These are phyloP conservation scores for Lyophyllum semitale DNA, from an alignment of 768 basidiomycete genomes.

Conservation along the genomic window DNA sequence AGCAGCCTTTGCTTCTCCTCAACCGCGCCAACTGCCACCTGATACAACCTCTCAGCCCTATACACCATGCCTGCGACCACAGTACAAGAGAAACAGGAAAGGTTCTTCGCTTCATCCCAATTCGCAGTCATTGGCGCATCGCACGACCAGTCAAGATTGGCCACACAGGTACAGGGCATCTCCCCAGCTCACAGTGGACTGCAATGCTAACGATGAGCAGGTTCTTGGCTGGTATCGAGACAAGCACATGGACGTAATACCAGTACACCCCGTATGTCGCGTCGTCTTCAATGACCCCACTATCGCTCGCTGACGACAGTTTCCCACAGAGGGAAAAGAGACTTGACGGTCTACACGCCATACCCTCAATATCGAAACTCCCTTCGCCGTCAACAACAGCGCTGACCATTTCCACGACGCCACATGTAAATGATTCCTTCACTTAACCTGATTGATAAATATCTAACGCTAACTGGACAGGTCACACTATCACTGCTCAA, in stretches of 20 bases:
- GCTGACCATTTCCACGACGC: constrained; percentile 14
- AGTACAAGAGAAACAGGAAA: constrained; percentile 13
- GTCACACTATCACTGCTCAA: constrained; percentile 21
- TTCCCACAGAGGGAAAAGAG: constrained; percentile 11
- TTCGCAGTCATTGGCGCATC: constrained; percentile 23
- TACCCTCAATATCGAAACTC: constrained; percentile 19
- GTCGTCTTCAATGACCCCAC: not conserved
- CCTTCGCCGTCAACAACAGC: constrained; percentile 19
- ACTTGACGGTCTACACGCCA: constrained; percentile 13
- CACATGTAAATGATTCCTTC: constrained; percentile 9
- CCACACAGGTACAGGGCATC: constrained; percentile 13
- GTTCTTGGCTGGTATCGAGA: constrained; percentile 19
- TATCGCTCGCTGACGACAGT: not conserved
- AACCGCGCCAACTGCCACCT: not conserved
- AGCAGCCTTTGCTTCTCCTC: not conserved
- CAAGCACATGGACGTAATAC: constrained; percentile 20
- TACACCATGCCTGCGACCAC: constrained; percentile 5
- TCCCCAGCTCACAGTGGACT: no score
- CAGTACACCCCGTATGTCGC: constrained; percentile 15
- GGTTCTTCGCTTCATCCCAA: constrained; percentile 17
- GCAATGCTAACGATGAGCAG: constrained; percentile 6
- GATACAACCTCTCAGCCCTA: not conserved
- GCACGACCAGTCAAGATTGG: constrained; percentile 15
- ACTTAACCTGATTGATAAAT: constrained; percentile 12
- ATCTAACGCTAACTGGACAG: constrained; percentile 12